Conservation (phyloP, 2,329 filamentous ascomycete genomes). For the Ceratocystis diversiconidia region DNA sequence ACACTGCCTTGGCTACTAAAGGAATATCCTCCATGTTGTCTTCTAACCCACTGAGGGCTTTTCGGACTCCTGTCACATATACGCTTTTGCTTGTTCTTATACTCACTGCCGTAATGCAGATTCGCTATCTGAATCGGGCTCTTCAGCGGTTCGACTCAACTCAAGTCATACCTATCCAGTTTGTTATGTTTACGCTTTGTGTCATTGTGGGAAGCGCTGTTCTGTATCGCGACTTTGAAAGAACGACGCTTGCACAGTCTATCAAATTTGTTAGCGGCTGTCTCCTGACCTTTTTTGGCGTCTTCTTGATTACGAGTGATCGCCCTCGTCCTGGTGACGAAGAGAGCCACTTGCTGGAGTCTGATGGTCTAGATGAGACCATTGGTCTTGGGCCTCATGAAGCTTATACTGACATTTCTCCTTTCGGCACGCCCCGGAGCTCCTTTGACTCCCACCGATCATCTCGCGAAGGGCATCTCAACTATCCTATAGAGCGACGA, state of each 20-base stretch:
- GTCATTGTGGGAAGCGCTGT: conserved; percentile 91
- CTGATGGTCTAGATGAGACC: conserved; percentile 48
- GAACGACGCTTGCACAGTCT: conserved; percentile 57
- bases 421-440: conserved; percentile 7
- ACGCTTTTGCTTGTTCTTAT: conserved; percentile 66
- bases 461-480: conserved; percentile 30
- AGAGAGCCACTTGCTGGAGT: conserved; percentile 38
- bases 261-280: conserved; percentile 83
- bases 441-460: conserved; percentile 29
- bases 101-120: conserved; percentile 83
- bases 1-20: conserved; percentile 93
- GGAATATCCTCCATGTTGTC: conserved; percentile 91
- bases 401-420: conserved; percentile 16
- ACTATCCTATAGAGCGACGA: conserved; percentile 29
- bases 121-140: conserved; percentile 81
- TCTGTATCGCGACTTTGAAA: conserved; percentile 88
- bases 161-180: conserved; percentile 94
- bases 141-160: conserved; percentile 92
- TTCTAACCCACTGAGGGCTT: conserved; percentile 73
- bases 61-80: conserved; percentile 87
- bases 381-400: conserved; percentile 41
- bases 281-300: conserved; percentile 81
- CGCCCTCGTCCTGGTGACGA: conserved; percentile 45
- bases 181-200: conserved; percentile 88
- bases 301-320: conserved; percentile 92